Conservation (phyloP, 352 stramenopile species). For the Globisporangium alternatum region DNA sequence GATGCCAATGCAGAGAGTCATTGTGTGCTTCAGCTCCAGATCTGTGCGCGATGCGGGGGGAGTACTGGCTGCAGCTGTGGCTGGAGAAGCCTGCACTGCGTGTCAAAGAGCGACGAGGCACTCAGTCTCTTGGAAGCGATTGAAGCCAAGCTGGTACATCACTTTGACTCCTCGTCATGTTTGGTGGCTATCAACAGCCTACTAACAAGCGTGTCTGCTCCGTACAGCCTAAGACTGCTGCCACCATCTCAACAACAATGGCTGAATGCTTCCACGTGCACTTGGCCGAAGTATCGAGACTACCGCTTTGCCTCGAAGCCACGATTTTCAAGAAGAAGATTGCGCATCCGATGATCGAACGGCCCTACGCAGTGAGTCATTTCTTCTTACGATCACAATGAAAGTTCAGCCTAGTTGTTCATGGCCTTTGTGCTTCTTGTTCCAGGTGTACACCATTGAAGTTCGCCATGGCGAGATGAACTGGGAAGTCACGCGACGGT, state of each 20-base stretch:
- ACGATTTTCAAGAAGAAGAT: constrained; percentile 32
- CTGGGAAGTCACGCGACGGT: constrained; percentile 46
- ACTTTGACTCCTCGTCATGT: neutral
- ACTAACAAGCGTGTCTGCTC: neutral
- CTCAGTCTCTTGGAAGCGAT: constrained; percentile 31
- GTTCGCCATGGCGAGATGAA: constrained; percentile 32
- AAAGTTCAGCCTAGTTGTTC: too few species aligned
- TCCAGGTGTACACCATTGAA: constrained; percentile 44
- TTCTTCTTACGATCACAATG: neutral
- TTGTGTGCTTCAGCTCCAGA: constrained; percentile 17
- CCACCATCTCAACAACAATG: neutral
- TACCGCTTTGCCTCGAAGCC: constrained; percentile 17
- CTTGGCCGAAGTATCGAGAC: neutral
- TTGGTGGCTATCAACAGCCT: too few species aligned
- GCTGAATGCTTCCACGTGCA: neutral
- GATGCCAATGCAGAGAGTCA: neutral
- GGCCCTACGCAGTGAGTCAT: constrained; percentile 28
- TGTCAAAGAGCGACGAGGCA: constrained; percentile 22
- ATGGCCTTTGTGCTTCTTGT: too few species aligned
- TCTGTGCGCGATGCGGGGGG: constrained; percentile 29
- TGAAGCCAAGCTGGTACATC: constrained; percentile 23
- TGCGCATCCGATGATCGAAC: constrained; percentile 39
- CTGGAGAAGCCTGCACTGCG: constrained; percentile 25
- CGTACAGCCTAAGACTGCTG: constrained; percentile 7
- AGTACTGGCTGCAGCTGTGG: constrained; percentile 18